Evolutionary conservation across 495 filamentous ascomycete species (phyloP).

Genomic region (Achaetomiella virescens): DNA sequence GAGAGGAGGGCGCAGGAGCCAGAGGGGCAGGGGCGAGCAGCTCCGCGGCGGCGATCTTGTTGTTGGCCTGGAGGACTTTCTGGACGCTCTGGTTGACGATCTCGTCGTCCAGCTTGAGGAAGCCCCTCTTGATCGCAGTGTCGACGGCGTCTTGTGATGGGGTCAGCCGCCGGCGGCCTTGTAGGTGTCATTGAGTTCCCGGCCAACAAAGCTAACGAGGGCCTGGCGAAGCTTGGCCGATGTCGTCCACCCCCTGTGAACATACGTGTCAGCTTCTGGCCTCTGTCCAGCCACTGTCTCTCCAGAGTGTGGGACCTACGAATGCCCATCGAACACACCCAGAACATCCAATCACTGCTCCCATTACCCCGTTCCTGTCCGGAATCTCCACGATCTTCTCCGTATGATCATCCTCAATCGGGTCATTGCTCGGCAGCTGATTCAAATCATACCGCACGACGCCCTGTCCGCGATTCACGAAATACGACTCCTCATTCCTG

Average conservation of each 20-base stretch:
- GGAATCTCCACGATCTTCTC: constrained; percentile 95
- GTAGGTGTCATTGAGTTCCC: constrained; percentile 91
- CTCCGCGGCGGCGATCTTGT: constrained; percentile 80
- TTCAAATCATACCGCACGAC: constrained; percentile 95
- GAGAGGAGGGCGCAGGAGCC: constrained; percentile 94
- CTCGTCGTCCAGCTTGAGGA: constrained; percentile 81
- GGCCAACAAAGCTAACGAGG: constrained; percentile 83
- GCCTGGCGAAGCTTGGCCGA: constrained; percentile 92
- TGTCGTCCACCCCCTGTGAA: constrained; percentile 86
- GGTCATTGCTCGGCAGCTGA: constrained; percentile 91
- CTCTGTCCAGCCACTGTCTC: background rate
- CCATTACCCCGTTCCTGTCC: constrained; percentile 37
- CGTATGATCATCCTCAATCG: constrained; percentile 96
- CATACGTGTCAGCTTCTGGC: constrained; percentile 18
- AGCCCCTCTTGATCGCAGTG: constrained; percentile 85
- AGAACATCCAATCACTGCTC: constrained; percentile 97
- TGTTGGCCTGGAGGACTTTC: constrained; percentile 80
- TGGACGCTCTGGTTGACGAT: constrained; percentile 86
- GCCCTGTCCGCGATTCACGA: constrained; percentile 82
- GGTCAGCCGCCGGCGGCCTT: constrained; percentile 57
- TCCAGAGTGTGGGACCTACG: constrained; percentile 46
- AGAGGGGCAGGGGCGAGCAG: constrained; percentile 81
- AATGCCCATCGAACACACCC: constrained; percentile 97
- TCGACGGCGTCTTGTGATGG: constrained; percentile 77
- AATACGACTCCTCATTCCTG: constrained; percentile 81